A percentile compares a stretch with the other conserved stretches of the same genome.
These are phyloP conservation scores for Chlorella sp. DNA, from an alignment of 139 green algal genomes.

Conservation along the genomic window DNA sequence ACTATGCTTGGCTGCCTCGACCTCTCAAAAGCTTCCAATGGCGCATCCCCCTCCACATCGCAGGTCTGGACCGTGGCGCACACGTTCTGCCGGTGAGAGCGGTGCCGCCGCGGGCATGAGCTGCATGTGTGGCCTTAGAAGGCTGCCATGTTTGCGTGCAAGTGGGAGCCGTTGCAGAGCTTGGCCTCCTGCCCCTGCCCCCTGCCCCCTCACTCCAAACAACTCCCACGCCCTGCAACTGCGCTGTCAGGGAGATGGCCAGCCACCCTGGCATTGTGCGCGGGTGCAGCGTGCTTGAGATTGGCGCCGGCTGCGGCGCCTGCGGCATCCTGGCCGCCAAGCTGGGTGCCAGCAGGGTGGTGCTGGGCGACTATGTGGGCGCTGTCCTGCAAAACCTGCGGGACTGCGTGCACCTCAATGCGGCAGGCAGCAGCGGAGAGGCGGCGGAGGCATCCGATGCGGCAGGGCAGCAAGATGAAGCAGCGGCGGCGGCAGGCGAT, in stretches of 20 bases:
- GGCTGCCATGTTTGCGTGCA: too few relatives aligned
- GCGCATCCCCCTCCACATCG: not conserved
- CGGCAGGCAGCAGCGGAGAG: not conserved
- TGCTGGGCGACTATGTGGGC: conserved; percentile 77
- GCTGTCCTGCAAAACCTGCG: conserved; percentile 71
- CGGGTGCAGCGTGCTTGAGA: conserved; percentile 74
- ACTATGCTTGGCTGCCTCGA: too few relatives aligned
- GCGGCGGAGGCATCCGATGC: not conserved
- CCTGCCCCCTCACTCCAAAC: not conserved
- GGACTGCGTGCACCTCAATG: conserved; percentile 63
- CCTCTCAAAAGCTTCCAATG: not conserved
- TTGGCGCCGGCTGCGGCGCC: conserved; percentile 79
- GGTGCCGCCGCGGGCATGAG: too few relatives aligned
- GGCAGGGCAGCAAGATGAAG: not conserved
- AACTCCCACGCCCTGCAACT: not conserved
- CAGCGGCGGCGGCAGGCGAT: not conserved
- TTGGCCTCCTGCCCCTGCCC: not conserved
- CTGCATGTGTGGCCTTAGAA: not conserved
- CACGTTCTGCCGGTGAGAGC: not conserved
- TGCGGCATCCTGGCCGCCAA: conserved; percentile 79
- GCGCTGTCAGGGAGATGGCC: conserved; percentile 17
- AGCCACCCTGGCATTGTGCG: conserved; percentile 52
- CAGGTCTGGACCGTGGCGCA: not conserved
- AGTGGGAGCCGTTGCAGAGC: too few relatives aligned
- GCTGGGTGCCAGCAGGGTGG: conserved; percentile 54